Base-by-base conservation (phyloP, 2,329 filamentous ascomycete species). In the Fusarium stilboides region DNA sequence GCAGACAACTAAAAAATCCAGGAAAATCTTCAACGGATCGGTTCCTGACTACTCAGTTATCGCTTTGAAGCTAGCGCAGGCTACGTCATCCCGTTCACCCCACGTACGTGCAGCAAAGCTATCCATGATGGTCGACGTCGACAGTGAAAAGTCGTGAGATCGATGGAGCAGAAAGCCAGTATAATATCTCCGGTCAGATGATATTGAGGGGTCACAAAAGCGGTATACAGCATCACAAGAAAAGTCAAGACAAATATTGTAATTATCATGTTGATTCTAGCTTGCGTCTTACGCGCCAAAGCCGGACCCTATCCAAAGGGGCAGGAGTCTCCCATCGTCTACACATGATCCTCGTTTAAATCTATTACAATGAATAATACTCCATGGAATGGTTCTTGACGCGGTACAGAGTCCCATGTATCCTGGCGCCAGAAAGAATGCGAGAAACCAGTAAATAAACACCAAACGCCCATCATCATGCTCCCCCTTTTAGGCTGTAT, bases 391-490 rank as follows among this genome's bases (percentile, higher is more conserved):
- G 57, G 47, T 56, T 65, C 53, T 67, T 45, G 52, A 51, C 53
- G 49, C 54, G 50, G 57, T 58, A 54, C 50, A 51, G 52, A 40
- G 47, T 47, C 43, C 57, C 49, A 46, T 62, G 53, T 50, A 34
- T 64, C 65, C 60, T 54, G 55, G 62, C 63, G 59, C 67, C 61
- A 52, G 50, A 56, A 72, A 69, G 66, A 72, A 73, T 72, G 68
- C 65, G 62, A 72, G 49, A 73, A 74, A 53, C 46, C 55, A 44
- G 47, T 68, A 58, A 55, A 44, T 50, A 57, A 69, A 70, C 69
- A 65, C 61, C 69, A 69, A 73, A 75, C 73, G 71, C 73, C 73
- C 73, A 43, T 73, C 69, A 40, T 75, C 71, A 71, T 71, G 65
- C 54, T 58, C 74, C 72, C 56, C 54, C 55, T 51, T 65, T 64